A percentile compares a stretch with the other conserved stretches of the same genome.
These are phyloP conservation scores for Colletotrichum salicis DNA, from an alignment of 2,329 filamentous ascomycete species.

Conservation along the genomic window DNA sequence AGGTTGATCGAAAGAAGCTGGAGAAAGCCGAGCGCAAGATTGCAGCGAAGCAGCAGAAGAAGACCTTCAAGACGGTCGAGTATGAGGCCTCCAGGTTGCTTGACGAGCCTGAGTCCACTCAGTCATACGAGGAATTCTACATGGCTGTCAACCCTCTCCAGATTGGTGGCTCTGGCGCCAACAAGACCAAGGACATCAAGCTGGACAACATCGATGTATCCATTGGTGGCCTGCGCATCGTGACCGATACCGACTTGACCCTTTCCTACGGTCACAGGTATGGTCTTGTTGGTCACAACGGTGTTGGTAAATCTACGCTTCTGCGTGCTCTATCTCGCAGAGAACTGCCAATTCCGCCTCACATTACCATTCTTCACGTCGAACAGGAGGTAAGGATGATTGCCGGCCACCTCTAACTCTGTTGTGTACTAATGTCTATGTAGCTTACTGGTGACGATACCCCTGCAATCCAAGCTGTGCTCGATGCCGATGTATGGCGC, in stretches of 20 bases:
- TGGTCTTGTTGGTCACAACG: slow-evolving; percentile 98
- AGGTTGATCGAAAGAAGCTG: slow-evolving; percentile 97
- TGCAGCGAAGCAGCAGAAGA: slow-evolving; percentile 97
- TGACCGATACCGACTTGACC: slow-evolving; percentile 90
- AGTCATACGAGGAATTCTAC: slow-evolving; percentile 99
- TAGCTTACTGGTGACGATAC: slow-evolving; percentile 96
- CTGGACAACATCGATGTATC: slow-evolving; percentile 95
- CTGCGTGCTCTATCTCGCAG: slow-evolving; percentile 89
- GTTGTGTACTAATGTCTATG: slow-evolving; percentile 35
- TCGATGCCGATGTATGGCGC: slow-evolving; percentile 98
- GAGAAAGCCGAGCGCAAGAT: slow-evolving; percentile 99
- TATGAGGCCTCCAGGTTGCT: slow-evolving; percentile 95
- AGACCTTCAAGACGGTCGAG: slow-evolving; percentile 97
- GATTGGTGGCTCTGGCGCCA: slow-evolving; percentile 75
- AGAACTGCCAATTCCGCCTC: slow-evolving; percentile 93
- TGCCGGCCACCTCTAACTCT: background rate
- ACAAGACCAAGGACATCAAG: slow-evolving; percentile 99
- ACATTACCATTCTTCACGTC: slow-evolving; percentile 98
- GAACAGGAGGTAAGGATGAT: slow-evolving; percentile 84
- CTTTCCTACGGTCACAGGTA: slow-evolving; percentile 93
- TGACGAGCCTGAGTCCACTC: slow-evolving; percentile 81
- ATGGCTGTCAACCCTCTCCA: slow-evolving; percentile 99
- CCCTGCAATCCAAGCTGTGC: slow-evolving; percentile 89
- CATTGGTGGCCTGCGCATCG: slow-evolving; percentile 87
- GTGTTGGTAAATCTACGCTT: slow-evolving; percentile 97